phyloP scores from a whole-genome alignment of 345 rosid species.

The Populus ilicifolia region DNA sequence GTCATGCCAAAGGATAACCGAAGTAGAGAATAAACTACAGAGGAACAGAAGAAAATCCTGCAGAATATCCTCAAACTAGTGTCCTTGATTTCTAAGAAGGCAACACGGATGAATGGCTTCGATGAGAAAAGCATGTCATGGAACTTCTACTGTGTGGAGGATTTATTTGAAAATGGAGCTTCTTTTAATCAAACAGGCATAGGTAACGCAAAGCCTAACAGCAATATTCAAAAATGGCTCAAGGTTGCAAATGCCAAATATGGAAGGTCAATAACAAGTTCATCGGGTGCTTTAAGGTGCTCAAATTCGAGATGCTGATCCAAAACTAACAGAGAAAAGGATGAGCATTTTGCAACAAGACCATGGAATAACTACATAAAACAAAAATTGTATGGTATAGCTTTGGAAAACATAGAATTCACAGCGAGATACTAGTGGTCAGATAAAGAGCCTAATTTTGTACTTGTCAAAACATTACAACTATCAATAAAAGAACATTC shows the following conservation, averaged over 20 bases:
- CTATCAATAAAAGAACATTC: not conserved
- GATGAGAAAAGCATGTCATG: slow-evolving; percentile 30
- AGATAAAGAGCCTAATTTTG: not conserved
- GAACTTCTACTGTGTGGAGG: slow-evolving; percentile 57
- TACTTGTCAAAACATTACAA: not conserved
- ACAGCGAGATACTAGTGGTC: not conserved
- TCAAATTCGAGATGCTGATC: not conserved
- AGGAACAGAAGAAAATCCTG: not conserved
- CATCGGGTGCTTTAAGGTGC: slow-evolving; percentile 42
- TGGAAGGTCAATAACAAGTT: slow-evolving; percentile 42
- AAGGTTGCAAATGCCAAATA: slow-evolving; percentile 38
- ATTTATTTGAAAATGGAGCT: slow-evolving; percentile 60
- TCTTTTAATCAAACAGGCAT: slow-evolving; percentile 43
- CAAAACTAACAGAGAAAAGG: not conserved
- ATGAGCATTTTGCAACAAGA: slow-evolving; percentile 3
- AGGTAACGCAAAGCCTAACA: slow-evolving; percentile 48
- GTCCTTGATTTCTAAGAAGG: slow-evolving; percentile 12
- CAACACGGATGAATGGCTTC: slow-evolving; percentile 50
- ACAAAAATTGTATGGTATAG: not conserved
- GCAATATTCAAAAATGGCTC: slow-evolving; percentile 39
- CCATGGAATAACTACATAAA: slow-evolving; percentile 28
- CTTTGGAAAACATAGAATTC: slow-evolving; percentile 4
- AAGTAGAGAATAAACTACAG: not conserved
- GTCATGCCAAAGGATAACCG: no score
- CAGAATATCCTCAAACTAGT: not conserved